Base-by-base conservation (phyloP, 2,329 filamentous ascomycete genomes). In the Fusarium sp. region DNA sequence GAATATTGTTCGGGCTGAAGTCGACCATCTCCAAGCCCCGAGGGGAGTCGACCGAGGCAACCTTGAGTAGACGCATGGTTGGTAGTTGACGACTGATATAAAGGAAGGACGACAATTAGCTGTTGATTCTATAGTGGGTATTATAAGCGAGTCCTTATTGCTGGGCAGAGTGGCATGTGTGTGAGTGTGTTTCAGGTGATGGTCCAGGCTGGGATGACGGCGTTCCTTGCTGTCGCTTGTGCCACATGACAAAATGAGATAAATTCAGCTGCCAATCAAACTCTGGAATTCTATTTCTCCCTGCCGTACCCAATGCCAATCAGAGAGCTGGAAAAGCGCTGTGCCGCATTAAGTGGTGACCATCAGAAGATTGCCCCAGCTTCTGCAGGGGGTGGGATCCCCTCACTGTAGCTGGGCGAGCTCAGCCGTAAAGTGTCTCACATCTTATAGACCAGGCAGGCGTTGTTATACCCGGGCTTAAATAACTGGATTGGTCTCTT, bases 61-160 rank as follows among this genome's bases (percentile, higher is more conserved):
- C 33, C 14, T 67, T 67, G 17, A 67, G 27, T 8, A 67, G 33
- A 10, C 59, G 44, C 49, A 63, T 62, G n/a, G 14, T 51, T 51
- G 6, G 1, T n/a, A 12, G 22, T 29, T 20, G 16, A n/a, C 10
- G 10, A 4, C 24, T n/a, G 10, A 9, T 11, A 4, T 29, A 12
- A 17, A 49, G 29, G 17, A 17, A 49, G 29, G 17, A n/a, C 3
- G 46, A 27, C 9, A 20, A 31, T 9, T 31, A 31, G 10, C 17
- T 53, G 14, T 11, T 31, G 46, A 31, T 1, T 14, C 10, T 2
- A 2, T 33, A 33, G 31, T 6, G 14, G 31, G 40, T 44, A 20
- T 53, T 33, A 36, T 36, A 24, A 35, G 8, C 51, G 31, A 35
- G 31, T 56, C 16, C 16, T 17, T 20, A 8, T 53, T 51, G 46